phyloP scores from a whole-genome alignment of 495 filamentous ascomycete species.

The Amorphotheca resinae region DNA sequence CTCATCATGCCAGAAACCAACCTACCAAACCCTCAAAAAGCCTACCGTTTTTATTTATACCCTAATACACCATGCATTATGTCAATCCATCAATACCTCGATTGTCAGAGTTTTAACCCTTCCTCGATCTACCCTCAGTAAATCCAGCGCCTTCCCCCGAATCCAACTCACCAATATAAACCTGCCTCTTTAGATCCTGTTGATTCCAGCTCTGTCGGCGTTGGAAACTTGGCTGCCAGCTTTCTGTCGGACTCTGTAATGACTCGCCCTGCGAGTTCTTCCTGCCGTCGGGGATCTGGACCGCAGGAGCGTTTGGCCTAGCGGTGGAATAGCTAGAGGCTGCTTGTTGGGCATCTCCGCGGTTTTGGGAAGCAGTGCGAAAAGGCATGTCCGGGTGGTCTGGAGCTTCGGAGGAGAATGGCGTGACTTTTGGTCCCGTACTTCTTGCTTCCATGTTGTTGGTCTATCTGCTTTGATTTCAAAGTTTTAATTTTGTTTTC shows the following conservation, averaged over 20 bases:
- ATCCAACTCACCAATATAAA: background rate
- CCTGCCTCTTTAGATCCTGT: constrained; percentile 33
- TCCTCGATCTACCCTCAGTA: constrained; percentile 1
- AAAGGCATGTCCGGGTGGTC: background rate
- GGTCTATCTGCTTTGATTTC: too few relatives aligned
- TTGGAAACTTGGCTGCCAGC: constrained; percentile 32
- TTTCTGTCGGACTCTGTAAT: constrained; percentile 14
- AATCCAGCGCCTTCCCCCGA: constrained; percentile 4
- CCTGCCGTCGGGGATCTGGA: constrained; percentile 10
- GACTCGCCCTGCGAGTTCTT: constrained; percentile 12
- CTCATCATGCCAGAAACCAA: too few relatives aligned
- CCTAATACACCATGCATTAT: too few relatives aligned
- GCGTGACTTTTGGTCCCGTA: constrained; percentile 3
- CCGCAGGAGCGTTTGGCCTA: background rate
- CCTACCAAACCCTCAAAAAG: too few relatives aligned
- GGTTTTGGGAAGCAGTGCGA: background rate
- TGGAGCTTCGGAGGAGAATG: background rate
- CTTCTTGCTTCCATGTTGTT: background rate
- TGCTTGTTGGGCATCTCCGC: background rate
- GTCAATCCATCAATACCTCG: too few relatives aligned
- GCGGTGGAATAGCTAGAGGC: background rate
- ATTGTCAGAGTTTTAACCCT: too few relatives aligned
- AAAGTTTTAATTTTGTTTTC: too few relatives aligned
- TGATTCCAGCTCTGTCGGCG: constrained; percentile 32
- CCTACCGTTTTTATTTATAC: too few relatives aligned